A percentile compares a stretch with the other conserved stretches of the same genome.
phyloP scores from a whole-genome alignment of 164 flowering plant genomes.

The Brasenia schreberi region DNA sequence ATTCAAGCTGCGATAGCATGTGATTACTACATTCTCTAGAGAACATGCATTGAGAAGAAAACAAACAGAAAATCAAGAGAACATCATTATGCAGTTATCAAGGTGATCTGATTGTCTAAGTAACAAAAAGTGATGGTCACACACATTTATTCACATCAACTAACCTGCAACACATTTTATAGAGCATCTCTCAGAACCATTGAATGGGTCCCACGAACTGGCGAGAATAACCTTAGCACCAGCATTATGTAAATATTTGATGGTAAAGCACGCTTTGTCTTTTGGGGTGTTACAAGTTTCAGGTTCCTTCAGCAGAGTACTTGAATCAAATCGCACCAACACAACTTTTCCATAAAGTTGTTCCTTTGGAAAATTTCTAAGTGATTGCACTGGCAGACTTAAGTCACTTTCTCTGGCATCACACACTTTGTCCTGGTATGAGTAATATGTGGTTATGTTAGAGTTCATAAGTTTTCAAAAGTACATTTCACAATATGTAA shows the following conservation, averaged over 20 bases:
- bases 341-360: slow-evolving; percentile 48
- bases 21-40: no score
- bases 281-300: slow-evolving; percentile 9
- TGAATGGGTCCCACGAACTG: slow-evolving; percentile 35
- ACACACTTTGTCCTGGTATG: not conserved
- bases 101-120: no score
- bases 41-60: no score
- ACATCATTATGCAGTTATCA: no score
- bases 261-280: slow-evolving; percentile 30
- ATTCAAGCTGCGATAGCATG: no score
- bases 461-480: not conserved
- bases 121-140: no score
- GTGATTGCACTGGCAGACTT: slow-evolving; percentile 47
- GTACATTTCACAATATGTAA: not conserved
- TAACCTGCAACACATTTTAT: slow-evolving; percentile 52
- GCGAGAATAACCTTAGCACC: slow-evolving; percentile 61
- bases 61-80: no score
- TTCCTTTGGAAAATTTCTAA: slow-evolving; percentile 40
- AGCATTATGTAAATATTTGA: slow-evolving; percentile 43
- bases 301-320: slow-evolving; percentile 23
- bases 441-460: not conserved
- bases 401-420: slow-evolving; percentile 16
- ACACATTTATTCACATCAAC: not conserved
- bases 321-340: slow-evolving; percentile 68
- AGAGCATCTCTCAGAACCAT: slow-evolving; percentile 11